Evolutionary conservation across 2,329 filamentous ascomycete species (phyloP).

Genomic region (Emmonsia crescens): DNA sequence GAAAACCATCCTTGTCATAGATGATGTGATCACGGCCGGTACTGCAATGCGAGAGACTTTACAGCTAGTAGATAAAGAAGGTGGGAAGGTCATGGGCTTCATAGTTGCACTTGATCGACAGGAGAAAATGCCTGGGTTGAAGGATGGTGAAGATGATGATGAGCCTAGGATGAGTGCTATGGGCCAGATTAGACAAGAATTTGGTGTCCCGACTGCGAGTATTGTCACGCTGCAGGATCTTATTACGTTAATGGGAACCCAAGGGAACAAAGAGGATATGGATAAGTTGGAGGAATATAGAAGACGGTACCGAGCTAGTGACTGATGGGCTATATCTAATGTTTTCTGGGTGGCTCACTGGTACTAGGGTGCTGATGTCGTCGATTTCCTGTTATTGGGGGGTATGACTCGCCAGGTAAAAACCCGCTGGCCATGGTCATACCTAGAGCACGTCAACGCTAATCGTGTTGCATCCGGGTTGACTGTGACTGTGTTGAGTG

Average conservation of each 20-base stretch:
- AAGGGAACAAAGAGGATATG: constrained; percentile 53
- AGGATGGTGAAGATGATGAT: constrained; percentile 71
- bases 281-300: constrained; percentile 64
- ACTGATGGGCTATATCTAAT: background rate
- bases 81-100: constrained; percentile 75
- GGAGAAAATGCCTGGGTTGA: constrained; percentile 49
- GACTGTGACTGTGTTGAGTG: too few relatives aligned
- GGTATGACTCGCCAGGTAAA: background rate
- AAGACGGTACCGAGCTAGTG: constrained; percentile 28
- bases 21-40: constrained; percentile 93
- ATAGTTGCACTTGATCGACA: constrained; percentile 75
- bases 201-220: constrained; percentile 30
- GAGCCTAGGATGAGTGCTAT: constrained; percentile 41
- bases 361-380: background rate
- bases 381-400: background rate
- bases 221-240: constrained; percentile 69
- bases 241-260: constrained; percentile 54
- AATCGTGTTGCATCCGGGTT: background rate
- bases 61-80: constrained; percentile 74
- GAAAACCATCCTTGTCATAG: constrained; percentile 78
- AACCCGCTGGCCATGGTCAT: background rate
- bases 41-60: constrained; percentile 91
- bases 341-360: background rate
- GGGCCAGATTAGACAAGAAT: constrained; percentile 4
- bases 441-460: background rate